A percentile compares a stretch with the other conserved stretches of the same genome.
Conservation (phyloP, 208 protist genomes). For the Tetramitus jugosus region DNA sequence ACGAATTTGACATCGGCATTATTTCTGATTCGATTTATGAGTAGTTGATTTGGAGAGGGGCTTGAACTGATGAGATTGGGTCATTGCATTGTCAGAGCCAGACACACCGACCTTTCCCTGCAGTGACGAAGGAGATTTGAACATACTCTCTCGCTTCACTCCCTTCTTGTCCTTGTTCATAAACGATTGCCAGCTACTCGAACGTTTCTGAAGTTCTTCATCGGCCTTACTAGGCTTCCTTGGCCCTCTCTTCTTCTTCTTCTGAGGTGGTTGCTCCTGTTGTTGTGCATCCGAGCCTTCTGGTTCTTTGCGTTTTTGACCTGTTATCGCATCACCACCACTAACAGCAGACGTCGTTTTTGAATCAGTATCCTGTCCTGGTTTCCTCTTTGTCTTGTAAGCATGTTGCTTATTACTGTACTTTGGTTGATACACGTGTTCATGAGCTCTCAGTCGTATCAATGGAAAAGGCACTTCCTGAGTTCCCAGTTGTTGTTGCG, state of each 20-base stretch:
- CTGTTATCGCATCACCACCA: not conserved
- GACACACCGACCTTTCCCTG: no score
- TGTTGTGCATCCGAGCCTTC: not conserved
- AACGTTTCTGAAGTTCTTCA: not conserved
- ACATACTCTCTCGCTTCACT: no score
- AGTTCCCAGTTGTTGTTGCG: not conserved
- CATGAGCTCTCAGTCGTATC: not conserved
- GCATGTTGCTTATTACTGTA: no score
- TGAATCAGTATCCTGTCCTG: not conserved
- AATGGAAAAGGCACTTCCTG: not conserved
- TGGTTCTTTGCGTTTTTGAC: not conserved
- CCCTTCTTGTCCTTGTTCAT: conserved; percentile 13
- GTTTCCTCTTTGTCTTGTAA: not conserved
- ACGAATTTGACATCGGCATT: no score
- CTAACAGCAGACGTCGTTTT: no score
- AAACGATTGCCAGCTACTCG: conserved; percentile 4
- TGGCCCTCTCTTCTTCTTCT: conserved; percentile 20
- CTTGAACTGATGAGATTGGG: no score
- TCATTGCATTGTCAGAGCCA: no score
- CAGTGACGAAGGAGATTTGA: no score
- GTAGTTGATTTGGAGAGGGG: no score
- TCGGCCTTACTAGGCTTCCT: not conserved
- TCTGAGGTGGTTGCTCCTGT: not conserved
- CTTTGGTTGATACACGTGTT: conserved; percentile 1
- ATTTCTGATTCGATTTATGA: no score